Percentiles rank a stretch among this genome's conserved stretches.
These are phyloP conservation scores for Stephania japonica DNA, from an alignment of 164 flowering plant genomes.

Conservation along the genomic window DNA sequence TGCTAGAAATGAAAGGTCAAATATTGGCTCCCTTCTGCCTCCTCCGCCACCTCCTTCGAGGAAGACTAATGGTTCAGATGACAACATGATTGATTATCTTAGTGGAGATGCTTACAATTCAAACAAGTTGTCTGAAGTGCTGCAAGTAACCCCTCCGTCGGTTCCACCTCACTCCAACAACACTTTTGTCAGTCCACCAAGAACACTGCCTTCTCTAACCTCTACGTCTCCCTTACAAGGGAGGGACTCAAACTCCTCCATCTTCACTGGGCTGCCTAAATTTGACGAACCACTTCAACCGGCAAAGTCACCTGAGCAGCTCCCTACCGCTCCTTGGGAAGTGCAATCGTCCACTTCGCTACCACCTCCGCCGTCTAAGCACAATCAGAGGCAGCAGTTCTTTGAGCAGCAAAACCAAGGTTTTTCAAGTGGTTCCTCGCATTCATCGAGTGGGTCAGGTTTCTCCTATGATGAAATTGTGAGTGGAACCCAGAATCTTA, in stretches of 20 bases:
- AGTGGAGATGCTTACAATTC: conserved; percentile 71
- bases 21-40: conserved; percentile 56
- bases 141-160: conserved; percentile 22
- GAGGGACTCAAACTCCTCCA: conserved; percentile 22
- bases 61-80: conserved; percentile 31
- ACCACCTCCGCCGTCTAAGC: conserved; percentile 82
- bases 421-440: conserved; percentile 18
- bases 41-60: conserved; percentile 81
- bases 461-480: conserved; percentile 60
- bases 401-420: conserved; percentile 47
- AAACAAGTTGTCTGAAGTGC: conserved; percentile 25
- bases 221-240: conserved; percentile 21
- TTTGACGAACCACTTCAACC: conserved; percentile 41
- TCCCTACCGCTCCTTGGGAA: conserved; percentile 58
- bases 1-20: conserved; percentile 24
- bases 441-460: conserved; percentile 45
- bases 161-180: conserved; percentile 24
- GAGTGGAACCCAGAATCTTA: conserved; percentile 58
- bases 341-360: conserved; percentile 28
- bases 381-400: conserved; percentile 75
- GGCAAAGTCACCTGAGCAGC: conserved; percentile 35
- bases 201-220: conserved; percentile 16
- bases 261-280: conserved; percentile 29
- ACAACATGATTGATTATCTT: conserved; percentile 59
- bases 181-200: conserved; percentile 18